Base-by-base conservation (phyloP, 331 rosid species). In the Quercus phellos region DNA sequence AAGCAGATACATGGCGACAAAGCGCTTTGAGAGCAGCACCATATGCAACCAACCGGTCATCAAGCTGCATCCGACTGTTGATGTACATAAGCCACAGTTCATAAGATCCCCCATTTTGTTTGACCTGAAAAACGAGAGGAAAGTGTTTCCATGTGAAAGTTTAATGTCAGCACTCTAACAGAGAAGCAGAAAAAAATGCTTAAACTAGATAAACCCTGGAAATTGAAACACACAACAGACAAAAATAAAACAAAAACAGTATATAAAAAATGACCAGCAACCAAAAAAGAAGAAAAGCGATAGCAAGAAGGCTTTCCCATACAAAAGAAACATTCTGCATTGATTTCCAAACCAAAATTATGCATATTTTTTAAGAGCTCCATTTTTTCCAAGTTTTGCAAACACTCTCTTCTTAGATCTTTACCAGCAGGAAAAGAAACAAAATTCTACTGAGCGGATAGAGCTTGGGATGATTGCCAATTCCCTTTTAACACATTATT, bases 81-180 rank as follows among this genome's bases (percentile, higher is more conserved):
- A 94, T 88, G 87, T 85, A 94, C 94, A 94, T 85, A 24, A 94
- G 93, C 99, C 99, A 94, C 51, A 94, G 90, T 80, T 87, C 90
- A 83, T 89, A 94, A 73, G 96, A 90, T 82, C 68, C 89, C 73
- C 84, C 89, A 80, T 88, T 90, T 84, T 79, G 87, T 75, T 88
- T 87, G 81, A 94, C 96, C 99, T 94, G 93, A 83, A 72, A 84
- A 88, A 77, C 74, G 86, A 78, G 50, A 75, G 77, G 68, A 61
- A 76, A 72, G 88, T 73, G 74, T 90, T 88, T 85, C 88, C 90
- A 79, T 19, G 43, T 60, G 76, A 84, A 84, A 77, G 80, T 78
- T 83, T 70, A 82, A 78, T 73, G 74, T 74, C 80, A 80, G n/a
- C 72, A 79, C 67, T 76, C 80, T 55, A 74, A 76, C 59, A 77